Evolutionary conservation across 768 basidiomycete species (phyloP).

Genomic region (Austroboletus festivus): DNA sequence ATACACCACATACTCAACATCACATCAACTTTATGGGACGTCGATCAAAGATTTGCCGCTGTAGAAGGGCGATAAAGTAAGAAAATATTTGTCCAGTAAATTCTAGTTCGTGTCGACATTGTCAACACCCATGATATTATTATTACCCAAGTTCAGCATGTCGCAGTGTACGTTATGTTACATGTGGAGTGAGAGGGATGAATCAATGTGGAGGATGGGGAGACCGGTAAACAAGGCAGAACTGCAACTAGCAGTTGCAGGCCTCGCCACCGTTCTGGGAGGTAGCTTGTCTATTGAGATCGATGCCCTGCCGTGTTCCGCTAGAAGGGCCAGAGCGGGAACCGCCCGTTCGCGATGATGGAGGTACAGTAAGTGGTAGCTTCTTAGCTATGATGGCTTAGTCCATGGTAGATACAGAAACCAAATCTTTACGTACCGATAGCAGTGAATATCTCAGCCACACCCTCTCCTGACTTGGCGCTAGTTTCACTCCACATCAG

Average conservation of each 20-base stretch:
- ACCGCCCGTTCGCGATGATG: conserved; percentile 55
- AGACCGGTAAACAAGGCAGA: background rate
- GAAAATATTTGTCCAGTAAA: background rate
- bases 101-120: conserved; percentile 8
- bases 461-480: conserved; percentile 94
- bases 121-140: too few species aligned
- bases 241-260: conserved; percentile 66
- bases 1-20: conserved; percentile 65
- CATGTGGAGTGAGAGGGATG: conserved; percentile 21
- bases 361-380: conserved; percentile 74
- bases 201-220: conserved; percentile 9
- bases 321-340: conserved; percentile 50
- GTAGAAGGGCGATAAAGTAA: background rate
- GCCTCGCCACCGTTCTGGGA: conserved; percentile 51
- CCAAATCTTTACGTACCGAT: conserved; percentile 84
- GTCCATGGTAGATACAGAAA: too few species aligned
- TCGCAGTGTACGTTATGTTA: conserved; percentile 29
- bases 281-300: conserved; percentile 68
- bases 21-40: too few species aligned
- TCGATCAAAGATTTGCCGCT: too few species aligned
- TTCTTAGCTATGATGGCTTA: conserved; percentile 78
- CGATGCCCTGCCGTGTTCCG: conserved; percentile 61
- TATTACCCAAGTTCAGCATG: conserved; percentile 30
- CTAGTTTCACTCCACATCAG: conserved; percentile 96
- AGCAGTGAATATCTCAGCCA: conserved; percentile 96